phyloP scores from a whole-genome alignment of 2,329 filamentous ascomycete species.

The Exophiala alcalophila region DNA sequence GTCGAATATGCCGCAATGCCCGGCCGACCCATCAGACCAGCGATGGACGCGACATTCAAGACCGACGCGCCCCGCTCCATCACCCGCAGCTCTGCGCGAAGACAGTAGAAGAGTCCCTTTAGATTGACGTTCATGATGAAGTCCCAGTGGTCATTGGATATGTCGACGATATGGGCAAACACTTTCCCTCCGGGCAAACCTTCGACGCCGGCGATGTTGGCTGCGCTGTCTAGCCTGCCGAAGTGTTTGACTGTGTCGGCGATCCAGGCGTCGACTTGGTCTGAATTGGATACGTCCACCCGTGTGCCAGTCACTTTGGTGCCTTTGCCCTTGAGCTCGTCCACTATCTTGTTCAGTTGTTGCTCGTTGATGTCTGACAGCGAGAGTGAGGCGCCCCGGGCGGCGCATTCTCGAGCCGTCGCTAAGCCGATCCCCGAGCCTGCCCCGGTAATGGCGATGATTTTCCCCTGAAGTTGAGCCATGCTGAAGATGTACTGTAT shows the following conservation, averaged over 20 bases:
- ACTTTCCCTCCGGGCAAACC: conserved; percentile 44
- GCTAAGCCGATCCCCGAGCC: conserved; percentile 51
- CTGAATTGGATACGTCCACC: conserved; percentile 21
- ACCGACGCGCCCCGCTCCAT: conserved; percentile 40
- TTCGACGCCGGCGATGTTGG: conserved; percentile 29
- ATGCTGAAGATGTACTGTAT: too few relatives aligned
- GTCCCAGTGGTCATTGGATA: conserved; percentile 45
- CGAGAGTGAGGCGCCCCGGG: conserved; percentile 47
- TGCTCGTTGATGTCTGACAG: conserved; percentile 47
- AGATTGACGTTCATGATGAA: conserved; percentile 42
- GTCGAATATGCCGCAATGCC: conserved; percentile 44
- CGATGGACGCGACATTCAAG: conserved; percentile 44
- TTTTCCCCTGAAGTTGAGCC: conserved; percentile 39
- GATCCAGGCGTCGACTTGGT: conserved; percentile 25
- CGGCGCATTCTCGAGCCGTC: conserved; percentile 46
- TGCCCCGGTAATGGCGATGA: conserved; percentile 51
- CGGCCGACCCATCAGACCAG: conserved; percentile 36
- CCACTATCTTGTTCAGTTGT: conserved; percentile 32
- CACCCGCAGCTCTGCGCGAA: conserved; percentile 42
- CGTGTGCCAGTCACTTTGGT: conserved; percentile 13
- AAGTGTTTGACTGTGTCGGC: conserved; percentile 22
- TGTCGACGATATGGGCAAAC: conserved; percentile 39
- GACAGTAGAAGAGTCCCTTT: conserved; percentile 42
- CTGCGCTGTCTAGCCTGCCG: conserved; percentile 27
- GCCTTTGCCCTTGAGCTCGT: conserved; percentile 12